Conservation (phyloP, 208 protist species). For the Crithidia sp. region DNA sequence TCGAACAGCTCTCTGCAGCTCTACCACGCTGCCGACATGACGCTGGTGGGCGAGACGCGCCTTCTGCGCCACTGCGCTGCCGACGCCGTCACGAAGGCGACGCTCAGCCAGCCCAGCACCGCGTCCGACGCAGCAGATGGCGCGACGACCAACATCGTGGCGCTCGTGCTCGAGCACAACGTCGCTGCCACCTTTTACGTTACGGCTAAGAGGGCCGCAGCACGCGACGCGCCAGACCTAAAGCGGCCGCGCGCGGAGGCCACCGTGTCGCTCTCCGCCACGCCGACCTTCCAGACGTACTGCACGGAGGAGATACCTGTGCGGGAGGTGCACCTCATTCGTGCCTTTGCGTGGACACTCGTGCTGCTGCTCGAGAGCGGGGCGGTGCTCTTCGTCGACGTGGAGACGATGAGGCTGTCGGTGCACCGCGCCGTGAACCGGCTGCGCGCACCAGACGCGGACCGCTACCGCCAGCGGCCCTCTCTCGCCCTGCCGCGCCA, state of each 20-base stretch:
- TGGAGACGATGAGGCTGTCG: conserved; percentile 59
- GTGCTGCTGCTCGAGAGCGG: conserved; percentile 72
- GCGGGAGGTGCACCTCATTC: conserved; percentile 50
- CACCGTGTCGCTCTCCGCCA: conserved; percentile 7
- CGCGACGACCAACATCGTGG: conserved; percentile 35
- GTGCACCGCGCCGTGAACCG: conserved; percentile 39
- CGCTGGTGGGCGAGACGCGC: conserved; percentile 15
- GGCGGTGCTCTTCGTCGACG: conserved; percentile 70
- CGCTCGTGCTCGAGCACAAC: conserved; percentile 52
- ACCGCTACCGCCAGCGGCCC: conserved; percentile 14
- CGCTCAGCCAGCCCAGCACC: conserved; percentile 12
- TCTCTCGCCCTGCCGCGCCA: conserved; percentile 15
- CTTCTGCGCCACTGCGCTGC: conserved; percentile 28
- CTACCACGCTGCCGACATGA: conserved; percentile 9
- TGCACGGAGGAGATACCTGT: conserved; percentile 66
- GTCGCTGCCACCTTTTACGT: conserved; percentile 52
- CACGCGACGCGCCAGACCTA: neutral
- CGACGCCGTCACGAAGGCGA: conserved; percentile 26
- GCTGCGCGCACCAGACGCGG: conserved; percentile 28
- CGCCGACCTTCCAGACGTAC: conserved; percentile 33
- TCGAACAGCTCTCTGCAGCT: conserved; percentile 58
- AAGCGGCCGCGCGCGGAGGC: conserved; percentile 18
- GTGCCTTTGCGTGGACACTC: conserved; percentile 55
- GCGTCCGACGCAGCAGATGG: neutral
- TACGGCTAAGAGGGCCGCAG: conserved; percentile 1